Evolutionary conservation across 179 eudicot species (phyloP).

Genomic region (Spinacia oleracea): DNA sequence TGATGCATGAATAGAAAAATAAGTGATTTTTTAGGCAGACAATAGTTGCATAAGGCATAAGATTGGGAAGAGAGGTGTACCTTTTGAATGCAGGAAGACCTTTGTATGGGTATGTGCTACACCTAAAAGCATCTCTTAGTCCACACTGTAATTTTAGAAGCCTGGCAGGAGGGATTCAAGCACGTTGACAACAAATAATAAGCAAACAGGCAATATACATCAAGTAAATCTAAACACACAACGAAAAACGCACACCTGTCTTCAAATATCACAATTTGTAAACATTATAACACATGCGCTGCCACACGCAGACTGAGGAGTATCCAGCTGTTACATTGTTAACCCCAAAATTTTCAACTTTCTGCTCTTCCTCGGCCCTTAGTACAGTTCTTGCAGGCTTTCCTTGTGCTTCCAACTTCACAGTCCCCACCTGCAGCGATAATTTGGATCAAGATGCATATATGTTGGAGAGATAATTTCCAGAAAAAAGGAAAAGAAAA

Average conservation of each 20-base stretch:
- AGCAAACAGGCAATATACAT: neutral
- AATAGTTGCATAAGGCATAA: neutral
- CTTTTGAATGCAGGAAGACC: conserved; percentile 93
- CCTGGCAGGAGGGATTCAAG: neutral
- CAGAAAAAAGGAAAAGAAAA: neutral
- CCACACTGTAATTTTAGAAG: conserved; percentile 62
- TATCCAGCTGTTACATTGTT: conserved; percentile 74
- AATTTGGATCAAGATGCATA: conserved; percentile 11
- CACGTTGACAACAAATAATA: neutral
- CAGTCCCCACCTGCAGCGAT: conserved; percentile 65
- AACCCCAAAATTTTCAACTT: conserved; percentile 68
- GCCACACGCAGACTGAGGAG: conserved; percentile 91
- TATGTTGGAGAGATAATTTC: neutral
- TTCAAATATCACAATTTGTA: neutral
- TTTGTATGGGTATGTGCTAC: conserved; percentile 89
- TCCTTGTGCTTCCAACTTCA: conserved; percentile 81
- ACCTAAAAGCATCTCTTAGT: conserved; percentile 94
- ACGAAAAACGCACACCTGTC: neutral
- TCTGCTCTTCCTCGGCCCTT: conserved; percentile 88
- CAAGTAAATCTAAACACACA: neutral
- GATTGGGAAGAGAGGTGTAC: conserved; percentile 31
- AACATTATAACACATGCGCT: conserved; percentile 49
- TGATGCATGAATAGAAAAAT: too few relatives aligned
- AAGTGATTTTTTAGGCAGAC: too few relatives aligned
- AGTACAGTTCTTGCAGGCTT: conserved; percentile 96